A percentile compares a stretch with the other conserved stretches of the same genome.
These are phyloP conservation scores for Cinnamomum micranthum DNA, from an alignment of 164 flowering plant species.

Conservation along the genomic window DNA sequence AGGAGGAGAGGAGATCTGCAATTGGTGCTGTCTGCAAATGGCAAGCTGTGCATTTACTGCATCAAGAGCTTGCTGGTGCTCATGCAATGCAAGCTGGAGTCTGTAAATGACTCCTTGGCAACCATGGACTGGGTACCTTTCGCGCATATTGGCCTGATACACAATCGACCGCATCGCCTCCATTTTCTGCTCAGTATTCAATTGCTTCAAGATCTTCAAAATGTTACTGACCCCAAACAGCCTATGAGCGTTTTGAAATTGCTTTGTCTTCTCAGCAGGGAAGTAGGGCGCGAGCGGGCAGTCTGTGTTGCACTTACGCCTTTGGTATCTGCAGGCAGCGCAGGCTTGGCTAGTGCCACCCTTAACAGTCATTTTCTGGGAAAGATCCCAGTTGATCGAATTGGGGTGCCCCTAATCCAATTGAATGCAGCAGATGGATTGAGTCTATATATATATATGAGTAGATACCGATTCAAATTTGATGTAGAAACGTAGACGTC, in stretches of 20 bases:
- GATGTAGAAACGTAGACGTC: neutral
- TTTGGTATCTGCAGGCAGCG: slow-evolving; percentile 65
- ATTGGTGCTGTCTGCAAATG: slow-evolving; percentile 35
- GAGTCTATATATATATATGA: no score
- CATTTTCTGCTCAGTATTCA: slow-evolving; percentile 15
- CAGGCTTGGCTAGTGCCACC: slow-evolving; percentile 51
- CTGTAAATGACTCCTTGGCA: slow-evolving; percentile 22
- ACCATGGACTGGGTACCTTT: slow-evolving; percentile 40
- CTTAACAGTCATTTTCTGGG: slow-evolving; percentile 28
- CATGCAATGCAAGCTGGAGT: slow-evolving; percentile 17
- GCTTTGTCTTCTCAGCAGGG: slow-evolving; percentile 36
- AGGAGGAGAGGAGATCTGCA: slow-evolving; percentile 8
- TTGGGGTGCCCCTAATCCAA: neutral
- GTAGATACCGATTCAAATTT: neutral
- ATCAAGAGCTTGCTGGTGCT: slow-evolving; percentile 42
- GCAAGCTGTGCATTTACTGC: slow-evolving; percentile 43
- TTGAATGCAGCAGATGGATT: neutral
- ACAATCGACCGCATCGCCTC: slow-evolving; percentile 42
- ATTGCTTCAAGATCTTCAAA: slow-evolving; percentile 24
- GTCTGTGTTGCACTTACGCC: slow-evolving; percentile 48
- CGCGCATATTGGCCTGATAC: slow-evolving; percentile 33
- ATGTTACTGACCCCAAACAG: slow-evolving; percentile 57
- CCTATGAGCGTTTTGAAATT: slow-evolving; percentile 50
- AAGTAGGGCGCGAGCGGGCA: slow-evolving; percentile 62
- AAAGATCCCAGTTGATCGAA: neutral